Evolutionary conservation across 2,329 filamentous ascomycete genomes (phyloP), one percentile per base, ranked within the genome.

Genomic region (Fusarium newnesense): DNA sequence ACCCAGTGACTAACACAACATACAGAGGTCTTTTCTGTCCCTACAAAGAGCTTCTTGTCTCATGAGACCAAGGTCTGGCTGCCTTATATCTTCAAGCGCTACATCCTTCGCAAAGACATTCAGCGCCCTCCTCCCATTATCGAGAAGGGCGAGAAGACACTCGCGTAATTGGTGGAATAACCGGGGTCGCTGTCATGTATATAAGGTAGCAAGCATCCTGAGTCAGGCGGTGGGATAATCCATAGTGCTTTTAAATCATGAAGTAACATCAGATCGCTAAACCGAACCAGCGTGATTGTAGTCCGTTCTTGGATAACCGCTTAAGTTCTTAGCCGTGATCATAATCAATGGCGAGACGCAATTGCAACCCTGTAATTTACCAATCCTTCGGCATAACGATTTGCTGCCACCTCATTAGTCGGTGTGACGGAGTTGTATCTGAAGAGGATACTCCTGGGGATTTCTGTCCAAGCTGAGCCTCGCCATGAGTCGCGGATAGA

Each of bases 11-110:
- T 63, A 36, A 63, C 12, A 13, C 4, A 5, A 3, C 2, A 13
- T 2, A 16, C 19, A 63, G 60, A 69, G 65, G 84, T 87, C 60
- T 88, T 87, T 39, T 83, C 81, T 15, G 85, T 87, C 2, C 84
- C 85, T n/a, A 80, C 80, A 39, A 75, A 79, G 74, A 84, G 81
- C 69, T 86, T 86, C 56, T 80, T 81, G 59, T 68, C 62, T 32
- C 85, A 87, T 69, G 76, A 78, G 63, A 64, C 69, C 19, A 59
- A 46, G 37, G 59, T 64, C 8, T 70, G 69, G 28, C 52, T 69
- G 4, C 75, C 75, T 24, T 71, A 75, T 32, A 66, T 76, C 59
- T 66, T 75, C 50, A 77, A 73, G 73, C 74, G 72, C 26, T 75
- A 71, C 12, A 9, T 74, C 0, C 54, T 74, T 5, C 46, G 34